Evolutionary conservation across 2,329 filamentous ascomycete species (phyloP).

Genomic region (Venturia oleaginea): DNA sequence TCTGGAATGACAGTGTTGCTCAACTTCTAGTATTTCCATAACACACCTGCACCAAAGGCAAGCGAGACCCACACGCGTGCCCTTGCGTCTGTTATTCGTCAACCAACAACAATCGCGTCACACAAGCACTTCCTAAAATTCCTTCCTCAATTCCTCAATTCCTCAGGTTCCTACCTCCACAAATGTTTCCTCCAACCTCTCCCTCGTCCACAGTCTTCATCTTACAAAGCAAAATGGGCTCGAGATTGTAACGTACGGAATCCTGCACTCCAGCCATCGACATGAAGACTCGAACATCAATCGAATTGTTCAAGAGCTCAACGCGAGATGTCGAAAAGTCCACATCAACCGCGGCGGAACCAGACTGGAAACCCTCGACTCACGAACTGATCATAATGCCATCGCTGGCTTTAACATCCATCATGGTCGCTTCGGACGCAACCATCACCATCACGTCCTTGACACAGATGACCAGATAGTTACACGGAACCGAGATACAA

Average conservation of each 20-base stretch:
- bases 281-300: not conserved
- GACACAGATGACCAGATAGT: constrained; percentile 14
- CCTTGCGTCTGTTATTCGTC: no score
- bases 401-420: not conserved
- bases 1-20: no score
- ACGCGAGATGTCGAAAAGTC: not conserved
- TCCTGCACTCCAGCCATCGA: not conserved
- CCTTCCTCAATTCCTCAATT: no score
- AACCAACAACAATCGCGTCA: no score
- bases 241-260: not conserved
- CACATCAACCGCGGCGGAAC: not conserved
- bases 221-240: not conserved
- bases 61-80: no score
- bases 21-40: no score
- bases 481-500: constrained; percentile 47
- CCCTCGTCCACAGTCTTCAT: not conserved
- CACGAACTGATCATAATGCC: constrained; percentile 10
- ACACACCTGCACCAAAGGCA: no score
- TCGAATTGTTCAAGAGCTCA: not conserved
- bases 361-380: constrained; percentile 11
- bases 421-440: constrained; percentile 11
- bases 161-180: not conserved
- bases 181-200: not conserved
- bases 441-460: constrained; percentile 9
- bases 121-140: no score